phyloP scores from a whole-genome alignment of 2,329 filamentous ascomycete species.

The Colletotrichum tropicicola region DNA sequence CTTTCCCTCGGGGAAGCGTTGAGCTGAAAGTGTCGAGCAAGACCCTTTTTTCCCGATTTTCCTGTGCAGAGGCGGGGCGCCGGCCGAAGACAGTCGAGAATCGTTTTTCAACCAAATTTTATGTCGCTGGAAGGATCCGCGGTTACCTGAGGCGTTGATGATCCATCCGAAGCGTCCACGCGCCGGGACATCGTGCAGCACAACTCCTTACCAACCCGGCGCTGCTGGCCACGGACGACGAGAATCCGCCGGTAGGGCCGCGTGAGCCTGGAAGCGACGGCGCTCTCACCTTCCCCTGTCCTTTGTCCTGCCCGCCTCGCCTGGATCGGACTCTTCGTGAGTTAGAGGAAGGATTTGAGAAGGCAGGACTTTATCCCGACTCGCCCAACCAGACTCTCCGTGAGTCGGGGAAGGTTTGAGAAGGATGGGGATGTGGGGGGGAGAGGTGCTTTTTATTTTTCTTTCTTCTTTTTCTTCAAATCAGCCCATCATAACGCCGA shows the following conservation, averaged over 20 bases:
- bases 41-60: slow-evolving; percentile 1
- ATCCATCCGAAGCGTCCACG: slow-evolving; percentile 34
- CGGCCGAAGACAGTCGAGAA: slow-evolving; percentile 18
- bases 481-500: slow-evolving; percentile 45
- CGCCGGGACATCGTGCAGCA: not conserved
- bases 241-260: slow-evolving; percentile 33
- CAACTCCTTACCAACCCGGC: not conserved
- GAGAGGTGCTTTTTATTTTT: not conserved
- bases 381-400: slow-evolving; percentile 20
- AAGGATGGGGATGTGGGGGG: slow-evolving; percentile 1
- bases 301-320: slow-evolving; percentile 13
- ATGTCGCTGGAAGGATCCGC: slow-evolving; percentile 20
- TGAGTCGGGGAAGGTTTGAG: slow-evolving; percentile 20
- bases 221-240: slow-evolving; percentile 19
- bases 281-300: not conserved
- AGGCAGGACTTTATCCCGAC: slow-evolving; percentile 2
- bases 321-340: slow-evolving; percentile 23
- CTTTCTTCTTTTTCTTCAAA: slow-evolving; percentile 24
- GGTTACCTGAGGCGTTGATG: slow-evolving; percentile 33
- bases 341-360: slow-evolving; percentile 20
- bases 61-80: slow-evolving; percentile 13
- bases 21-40: slow-evolving; percentile 6
- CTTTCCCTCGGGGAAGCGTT: slow-evolving; percentile 1
- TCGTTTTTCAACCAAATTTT: not conserved
- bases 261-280: slow-evolving; percentile 33